Base-by-base conservation (phyloP, 108 stramenopile species). In the Poteriospumella lacustris region DNA sequence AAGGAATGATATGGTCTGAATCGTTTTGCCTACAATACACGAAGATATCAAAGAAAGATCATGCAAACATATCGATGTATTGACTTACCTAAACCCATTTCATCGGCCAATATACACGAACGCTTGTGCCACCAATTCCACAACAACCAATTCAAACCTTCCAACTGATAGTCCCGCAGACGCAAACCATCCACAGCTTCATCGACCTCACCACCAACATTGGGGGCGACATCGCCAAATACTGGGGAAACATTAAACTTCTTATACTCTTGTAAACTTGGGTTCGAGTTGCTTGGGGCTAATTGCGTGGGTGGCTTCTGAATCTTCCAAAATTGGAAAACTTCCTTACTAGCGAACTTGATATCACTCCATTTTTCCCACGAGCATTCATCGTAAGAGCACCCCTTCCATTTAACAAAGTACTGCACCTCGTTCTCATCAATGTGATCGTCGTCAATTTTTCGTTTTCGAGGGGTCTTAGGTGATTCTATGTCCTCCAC, bases 1-100 rank as follows among this genome's bases (percentile, higher is more conserved):
- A 41, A 98, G 77, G 76, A 97, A 95, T n/a, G 92, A 87, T 62
- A 97, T 94, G 12, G 92, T 92, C 87, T 99, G 97, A 33, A 97
- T 83, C 1, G 99, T 99, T 85, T 99, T 94, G 56, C 92, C 92
- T 3, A 92, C 85, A 1, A 78, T 24, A 76, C 0, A 0, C 19
- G 38, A 73, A 39, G 33, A 33, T 47, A 72, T 2, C 34, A n/a
- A 29, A 29, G 79, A n/a, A 60, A n/a, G 5, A 75, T 38, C 29
- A 38, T 29, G 29, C 26, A 0, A 26, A 44, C 78, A 75, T 83
- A 81, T 1, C 1, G 28, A 26, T 19, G 36, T 33, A 26, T 42
- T 24, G 31, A 73, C 41, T 73, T 24, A 73, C 70, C 70, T 73
- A 73, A 56, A 64, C 89, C 92, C 93, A 93, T 94, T 86, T 97